These are phyloP conservation scores for Gossypium anomalum DNA, from an alignment of 345 rosid genomes.

Conservation along the genomic window DNA sequence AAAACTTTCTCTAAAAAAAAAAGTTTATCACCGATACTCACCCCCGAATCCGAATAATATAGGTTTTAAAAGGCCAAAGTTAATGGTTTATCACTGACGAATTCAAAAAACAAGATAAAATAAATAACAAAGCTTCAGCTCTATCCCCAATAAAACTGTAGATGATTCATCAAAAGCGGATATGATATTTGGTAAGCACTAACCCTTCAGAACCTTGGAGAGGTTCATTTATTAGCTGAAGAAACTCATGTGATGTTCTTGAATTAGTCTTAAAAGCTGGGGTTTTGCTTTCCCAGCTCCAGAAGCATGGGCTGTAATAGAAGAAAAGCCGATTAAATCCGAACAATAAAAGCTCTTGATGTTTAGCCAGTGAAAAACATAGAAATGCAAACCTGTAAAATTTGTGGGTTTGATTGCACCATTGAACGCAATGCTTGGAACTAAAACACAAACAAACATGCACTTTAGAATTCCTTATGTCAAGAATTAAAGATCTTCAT, in stretches of 20 bases:
- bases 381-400: neutral
- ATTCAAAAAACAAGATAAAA: neutral
- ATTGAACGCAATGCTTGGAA: neutral
- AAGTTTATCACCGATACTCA: no score
- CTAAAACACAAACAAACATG: neutral
- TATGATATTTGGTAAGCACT: neutral
- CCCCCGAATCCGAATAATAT: no score
- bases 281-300: constrained; percentile 2
- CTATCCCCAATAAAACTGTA: neutral
- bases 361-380: neutral
- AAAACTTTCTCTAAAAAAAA: no score
- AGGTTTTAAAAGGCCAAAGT: neutral
- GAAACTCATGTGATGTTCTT: neutral
- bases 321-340: neutral
- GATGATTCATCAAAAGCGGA: neutral
- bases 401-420: neutral
- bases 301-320: neutral
- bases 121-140: neutral
- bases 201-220: neutral
- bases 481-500: neutral
- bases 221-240: constrained; percentile 3
- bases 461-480: neutral
- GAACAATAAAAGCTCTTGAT: neutral
- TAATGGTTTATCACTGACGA: neutral
- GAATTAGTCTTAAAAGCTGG: constrained; percentile 4